A percentile compares a stretch with the other conserved stretches of the same genome.
Conservation (phyloP, 371 early-diverging fungal species). For the Rhizomucor pusillus region DNA sequence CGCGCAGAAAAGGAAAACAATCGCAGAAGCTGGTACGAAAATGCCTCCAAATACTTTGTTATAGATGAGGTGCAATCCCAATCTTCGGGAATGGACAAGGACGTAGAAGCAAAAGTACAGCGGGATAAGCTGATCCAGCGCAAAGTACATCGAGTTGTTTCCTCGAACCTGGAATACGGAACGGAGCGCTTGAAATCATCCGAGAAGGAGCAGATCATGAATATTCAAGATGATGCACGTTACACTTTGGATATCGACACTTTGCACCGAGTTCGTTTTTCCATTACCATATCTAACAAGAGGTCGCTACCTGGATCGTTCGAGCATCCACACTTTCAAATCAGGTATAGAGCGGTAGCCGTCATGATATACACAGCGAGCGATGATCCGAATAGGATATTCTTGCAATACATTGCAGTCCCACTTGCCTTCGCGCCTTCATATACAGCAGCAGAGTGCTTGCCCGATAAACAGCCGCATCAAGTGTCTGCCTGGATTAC, state of each 20-base stretch:
- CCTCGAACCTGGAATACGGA: neutral
- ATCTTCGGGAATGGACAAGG: neutral
- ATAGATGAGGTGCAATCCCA: neutral
- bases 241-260: slow-evolving; percentile 1
- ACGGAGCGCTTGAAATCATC: neutral
- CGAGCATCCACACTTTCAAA: slow-evolving; percentile 10
- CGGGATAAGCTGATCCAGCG: neutral
- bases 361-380: slow-evolving; percentile 8
- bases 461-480: neutral
- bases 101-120: neutral
- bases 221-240: slow-evolving; percentile 3
- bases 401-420: neutral
- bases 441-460: no score
- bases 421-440: slow-evolving; percentile 10
- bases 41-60: no score
- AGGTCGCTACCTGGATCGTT: slow-evolving; percentile 11
- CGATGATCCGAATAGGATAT: neutral
- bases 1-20: neutral
- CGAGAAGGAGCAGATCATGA: neutral
- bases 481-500: slow-evolving; percentile 3
- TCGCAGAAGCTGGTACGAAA: no score
- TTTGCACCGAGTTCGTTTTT: slow-evolving; percentile 10
- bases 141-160: neutral
- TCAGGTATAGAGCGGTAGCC: slow-evolving; percentile 8
- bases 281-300: slow-evolving; percentile 6